Conservation (phyloP, 2,329 filamentous ascomycete genomes). For the Calonectria pteridis region DNA sequence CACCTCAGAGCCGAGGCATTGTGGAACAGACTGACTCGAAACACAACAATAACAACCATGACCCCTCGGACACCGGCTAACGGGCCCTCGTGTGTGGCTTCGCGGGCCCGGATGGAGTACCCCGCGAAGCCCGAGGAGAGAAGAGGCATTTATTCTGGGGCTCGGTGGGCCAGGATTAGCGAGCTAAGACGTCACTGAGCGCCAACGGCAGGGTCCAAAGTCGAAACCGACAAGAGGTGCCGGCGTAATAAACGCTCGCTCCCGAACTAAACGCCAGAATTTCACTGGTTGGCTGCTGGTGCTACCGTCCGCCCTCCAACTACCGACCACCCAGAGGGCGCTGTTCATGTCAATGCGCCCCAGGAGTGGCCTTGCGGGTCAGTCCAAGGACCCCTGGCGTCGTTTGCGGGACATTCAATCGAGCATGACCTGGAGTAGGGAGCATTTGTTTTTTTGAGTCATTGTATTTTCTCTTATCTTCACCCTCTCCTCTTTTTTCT, state of each 20-base stretch:
- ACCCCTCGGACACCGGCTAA: not conserved
- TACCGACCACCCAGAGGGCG: conserved; percentile 25
- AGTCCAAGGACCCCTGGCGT: conserved; percentile 16
- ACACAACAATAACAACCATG: not conserved
- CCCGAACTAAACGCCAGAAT: conserved; percentile 46
- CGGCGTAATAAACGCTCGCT: conserved; percentile 21
- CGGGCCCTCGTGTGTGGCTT: not conserved
- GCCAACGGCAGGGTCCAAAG: conserved; percentile 24
- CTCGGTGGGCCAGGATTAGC: not conserved
- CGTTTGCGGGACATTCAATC: conserved; percentile 23
- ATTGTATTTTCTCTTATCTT: conserved; percentile 20
- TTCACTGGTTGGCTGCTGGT: conserved; percentile 36
- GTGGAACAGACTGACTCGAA: not conserved
- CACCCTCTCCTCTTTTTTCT: not conserved
- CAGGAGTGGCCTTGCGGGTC: conserved; percentile 19
- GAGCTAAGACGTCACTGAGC: conserved; percentile 25
- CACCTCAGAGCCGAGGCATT: not conserved
- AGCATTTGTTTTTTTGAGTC: conserved; percentile 19
- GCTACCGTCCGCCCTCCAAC: conserved; percentile 9
- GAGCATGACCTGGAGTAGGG: conserved; percentile 31
- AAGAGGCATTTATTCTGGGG: conserved; percentile 28
- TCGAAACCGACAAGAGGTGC: not conserved
- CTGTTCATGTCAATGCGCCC: conserved; percentile 27
- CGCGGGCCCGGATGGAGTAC: not conserved
- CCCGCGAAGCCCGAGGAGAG: conserved; percentile 8